Percentiles rank a stretch among this genome's conserved stretches.
phyloP scores from a whole-genome alignment of 2,329 filamentous ascomycete genomes.

The Colletotrichum sublineola region DNA sequence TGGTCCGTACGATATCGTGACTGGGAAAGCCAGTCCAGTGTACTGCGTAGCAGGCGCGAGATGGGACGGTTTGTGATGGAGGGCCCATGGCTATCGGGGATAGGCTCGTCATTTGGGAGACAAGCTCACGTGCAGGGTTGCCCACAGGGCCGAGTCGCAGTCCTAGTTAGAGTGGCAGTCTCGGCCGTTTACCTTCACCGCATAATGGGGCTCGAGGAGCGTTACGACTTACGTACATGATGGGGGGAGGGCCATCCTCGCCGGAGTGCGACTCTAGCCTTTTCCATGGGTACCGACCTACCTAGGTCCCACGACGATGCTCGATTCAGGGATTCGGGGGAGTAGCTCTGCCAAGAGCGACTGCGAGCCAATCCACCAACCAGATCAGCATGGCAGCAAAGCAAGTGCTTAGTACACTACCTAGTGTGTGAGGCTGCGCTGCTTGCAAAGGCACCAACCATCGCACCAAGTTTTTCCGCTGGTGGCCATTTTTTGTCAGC shows the following conservation, averaged over 20 bases:
- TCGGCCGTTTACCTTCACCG: constrained; percentile 39
- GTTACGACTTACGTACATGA: constrained; percentile 40
- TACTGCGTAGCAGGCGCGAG: constrained; percentile 14
- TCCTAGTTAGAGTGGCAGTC: constrained; percentile 23
- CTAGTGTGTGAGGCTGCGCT: constrained; percentile 10
- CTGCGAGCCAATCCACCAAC: constrained; percentile 11
- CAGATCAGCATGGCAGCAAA: constrained; percentile 21
- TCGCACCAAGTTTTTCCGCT: constrained; percentile 2
- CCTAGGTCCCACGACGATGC: constrained; percentile 25
- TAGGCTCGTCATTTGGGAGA: constrained; percentile 37
- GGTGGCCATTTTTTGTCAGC: constrained; percentile 12
- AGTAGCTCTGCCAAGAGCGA: background rate
- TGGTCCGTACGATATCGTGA: constrained; percentile 29
- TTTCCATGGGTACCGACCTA: constrained; percentile 15
- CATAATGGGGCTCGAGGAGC: constrained; percentile 32
- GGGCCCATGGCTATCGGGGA: constrained; percentile 25
- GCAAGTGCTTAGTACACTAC: constrained; percentile 21
- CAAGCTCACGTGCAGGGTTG: constrained; percentile 39
- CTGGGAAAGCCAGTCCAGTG: constrained; percentile 26
- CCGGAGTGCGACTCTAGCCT: constrained; percentile 37
- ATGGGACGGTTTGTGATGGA: constrained; percentile 38
- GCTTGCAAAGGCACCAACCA: background rate
- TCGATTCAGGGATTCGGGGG: constrained; percentile 18
- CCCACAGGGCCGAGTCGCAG: constrained; percentile 37
- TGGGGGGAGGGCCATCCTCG: constrained; percentile 24